These are phyloP conservation scores for Ceratobasidium sp. DNA, from an alignment of 1,284 basidiomycete species.

Conservation along the genomic window DNA sequence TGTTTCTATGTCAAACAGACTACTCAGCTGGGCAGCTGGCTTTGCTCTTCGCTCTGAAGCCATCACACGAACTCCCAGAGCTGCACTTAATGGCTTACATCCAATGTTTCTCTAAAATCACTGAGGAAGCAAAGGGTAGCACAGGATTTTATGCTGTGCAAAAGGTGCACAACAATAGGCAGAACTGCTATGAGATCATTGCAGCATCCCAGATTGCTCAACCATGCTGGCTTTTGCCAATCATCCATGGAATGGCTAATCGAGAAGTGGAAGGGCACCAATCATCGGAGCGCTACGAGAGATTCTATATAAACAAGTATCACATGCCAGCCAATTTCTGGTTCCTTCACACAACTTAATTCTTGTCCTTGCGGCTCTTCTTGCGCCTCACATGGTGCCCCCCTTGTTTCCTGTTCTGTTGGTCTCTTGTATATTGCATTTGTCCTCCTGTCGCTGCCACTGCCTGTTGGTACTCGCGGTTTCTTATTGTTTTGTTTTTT, in stretches of 20 bases:
- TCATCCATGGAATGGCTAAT: background rate
- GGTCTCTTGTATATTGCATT: no score
- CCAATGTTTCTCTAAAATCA: background rate
- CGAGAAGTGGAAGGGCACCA: background rate
- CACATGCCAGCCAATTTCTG: background rate
- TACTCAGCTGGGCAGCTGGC: background rate
- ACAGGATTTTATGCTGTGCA: background rate
- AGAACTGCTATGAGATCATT: background rate
- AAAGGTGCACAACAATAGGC: background rate
- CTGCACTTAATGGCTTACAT: background rate
- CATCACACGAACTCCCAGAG: background rate
- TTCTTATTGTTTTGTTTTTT: no score
- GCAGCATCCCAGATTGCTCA: background rate
- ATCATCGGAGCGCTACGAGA: background rate
- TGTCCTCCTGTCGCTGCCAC: no score
- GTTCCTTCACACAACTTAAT: background rate
- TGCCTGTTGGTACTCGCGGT: no score
- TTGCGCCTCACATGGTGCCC: no score
- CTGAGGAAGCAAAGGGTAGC: background rate
- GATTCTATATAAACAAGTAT: conserved; percentile 7
- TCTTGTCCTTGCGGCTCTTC: no score
- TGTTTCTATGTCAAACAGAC: background rate
- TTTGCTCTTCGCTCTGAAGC: background rate
- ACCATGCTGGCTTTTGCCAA: background rate
- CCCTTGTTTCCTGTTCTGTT: no score